Conservation (phyloP, 345 rosid genomes). For the Citrus unshiu region DNA sequence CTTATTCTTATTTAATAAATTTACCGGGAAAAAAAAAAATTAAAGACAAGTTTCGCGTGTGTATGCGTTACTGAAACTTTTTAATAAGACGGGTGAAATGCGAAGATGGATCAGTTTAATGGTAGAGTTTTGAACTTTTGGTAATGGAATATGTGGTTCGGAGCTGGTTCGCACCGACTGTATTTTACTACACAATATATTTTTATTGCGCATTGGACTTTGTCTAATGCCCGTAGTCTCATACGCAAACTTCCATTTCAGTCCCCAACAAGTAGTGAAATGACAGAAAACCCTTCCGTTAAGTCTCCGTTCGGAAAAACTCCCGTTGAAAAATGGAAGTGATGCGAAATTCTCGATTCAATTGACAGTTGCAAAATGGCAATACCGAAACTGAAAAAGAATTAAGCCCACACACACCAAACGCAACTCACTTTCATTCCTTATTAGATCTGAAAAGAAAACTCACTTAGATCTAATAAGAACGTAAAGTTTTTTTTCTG, state of each 20-base stretch:
- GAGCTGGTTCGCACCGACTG: no score
- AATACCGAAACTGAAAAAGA: slow-evolving; percentile 13
- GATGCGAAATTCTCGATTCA: slow-evolving; percentile 4
- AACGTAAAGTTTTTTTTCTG: neutral
- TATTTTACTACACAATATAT: no score
- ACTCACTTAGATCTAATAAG: neutral
- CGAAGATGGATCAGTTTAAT: no score
- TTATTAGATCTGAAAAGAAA: slow-evolving; percentile 13
- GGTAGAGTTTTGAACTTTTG: no score
- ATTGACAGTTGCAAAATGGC: slow-evolving; percentile 25
- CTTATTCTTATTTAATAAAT: no score
- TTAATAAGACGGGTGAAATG: no score
- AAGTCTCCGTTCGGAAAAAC: neutral
- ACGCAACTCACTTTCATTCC: neutral
- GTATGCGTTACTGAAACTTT: no score
- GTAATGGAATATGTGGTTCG: no score
- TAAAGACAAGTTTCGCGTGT: no score
- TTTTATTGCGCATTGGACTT: neutral
- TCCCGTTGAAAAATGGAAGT: neutral
- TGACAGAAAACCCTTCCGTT: neutral
- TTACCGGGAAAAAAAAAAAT: no score
- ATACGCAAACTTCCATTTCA: neutral
- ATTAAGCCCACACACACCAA: slow-evolving; percentile 1
- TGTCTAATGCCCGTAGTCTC: neutral
- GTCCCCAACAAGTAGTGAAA: neutral